Evolutionary conservation across 2,329 filamentous ascomycete genomes (phyloP).

Genomic region (Saccharata proteae): DNA sequence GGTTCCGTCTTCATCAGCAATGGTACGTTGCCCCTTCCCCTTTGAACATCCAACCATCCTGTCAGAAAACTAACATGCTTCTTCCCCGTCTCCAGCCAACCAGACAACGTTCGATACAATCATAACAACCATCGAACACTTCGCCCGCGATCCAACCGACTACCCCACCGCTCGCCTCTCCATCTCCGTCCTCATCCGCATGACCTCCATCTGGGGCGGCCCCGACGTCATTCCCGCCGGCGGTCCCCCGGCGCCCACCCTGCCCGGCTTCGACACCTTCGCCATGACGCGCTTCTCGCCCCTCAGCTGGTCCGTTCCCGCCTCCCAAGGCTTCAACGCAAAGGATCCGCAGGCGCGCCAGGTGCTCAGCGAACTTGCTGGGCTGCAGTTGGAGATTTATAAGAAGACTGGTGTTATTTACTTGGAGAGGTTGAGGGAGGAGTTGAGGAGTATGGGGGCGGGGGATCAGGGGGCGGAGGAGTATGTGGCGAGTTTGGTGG

Average conservation of each 20-base stretch:
- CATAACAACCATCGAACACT: constrained; percentile 71
- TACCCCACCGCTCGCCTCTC: constrained; percentile 59
- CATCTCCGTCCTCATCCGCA: constrained; percentile 68
- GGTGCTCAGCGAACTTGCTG: constrained; percentile 77
- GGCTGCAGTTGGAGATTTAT: constrained; percentile 79
- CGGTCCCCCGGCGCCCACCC: constrained; percentile 20
- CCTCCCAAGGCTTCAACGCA: constrained; percentile 65
- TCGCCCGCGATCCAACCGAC: constrained; percentile 65
- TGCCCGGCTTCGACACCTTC: constrained; percentile 87
- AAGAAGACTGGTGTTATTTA: constrained; percentile 79
- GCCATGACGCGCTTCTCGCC: constrained; percentile 82
- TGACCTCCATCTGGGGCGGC: constrained; percentile 84
- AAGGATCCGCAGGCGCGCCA: constrained; percentile 81
- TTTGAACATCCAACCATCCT: neutral
- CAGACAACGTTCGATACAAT: constrained; percentile 83
- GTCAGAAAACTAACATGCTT: neutral
- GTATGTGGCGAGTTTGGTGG: constrained; percentile 43
- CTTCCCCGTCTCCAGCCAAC: constrained; percentile 43
- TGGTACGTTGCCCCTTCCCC: constrained; percentile 29
- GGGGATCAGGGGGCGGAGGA: constrained; percentile 51
- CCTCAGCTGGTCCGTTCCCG: constrained; percentile 79
- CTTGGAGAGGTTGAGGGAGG: constrained; percentile 52
- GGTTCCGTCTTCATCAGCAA: constrained; percentile 80
- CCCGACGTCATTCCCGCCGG: constrained; percentile 44
- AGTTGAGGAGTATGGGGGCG: constrained; percentile 55